phyloP scores from a whole-genome alignment of 2,329 filamentous ascomycete genomes.

The Epichloe gansuensis region DNA sequence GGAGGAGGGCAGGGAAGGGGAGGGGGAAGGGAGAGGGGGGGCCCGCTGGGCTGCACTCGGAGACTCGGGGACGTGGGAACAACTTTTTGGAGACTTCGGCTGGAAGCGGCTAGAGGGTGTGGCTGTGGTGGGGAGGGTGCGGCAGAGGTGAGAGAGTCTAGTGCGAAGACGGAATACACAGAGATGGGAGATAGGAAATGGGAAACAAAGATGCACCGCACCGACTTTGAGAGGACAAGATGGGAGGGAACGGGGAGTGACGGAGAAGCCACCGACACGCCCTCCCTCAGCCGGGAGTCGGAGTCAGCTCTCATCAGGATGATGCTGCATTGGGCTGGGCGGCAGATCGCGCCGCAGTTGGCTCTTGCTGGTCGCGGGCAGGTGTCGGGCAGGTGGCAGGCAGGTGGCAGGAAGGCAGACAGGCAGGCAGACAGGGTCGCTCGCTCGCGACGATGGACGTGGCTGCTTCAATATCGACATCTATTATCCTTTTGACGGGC shows the following conservation, averaged over 20 bases:
- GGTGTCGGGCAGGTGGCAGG: too few relatives aligned
- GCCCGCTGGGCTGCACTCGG: neutral
- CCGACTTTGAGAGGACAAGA: too few relatives aligned
- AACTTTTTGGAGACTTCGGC: neutral
- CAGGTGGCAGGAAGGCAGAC: too few relatives aligned
- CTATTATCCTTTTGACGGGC: too few relatives aligned
- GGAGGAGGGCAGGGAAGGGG: neutral
- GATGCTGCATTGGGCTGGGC: too few relatives aligned
- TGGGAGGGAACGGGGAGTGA: neutral
- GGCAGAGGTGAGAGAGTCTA: neutral
- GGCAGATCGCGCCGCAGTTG: too few relatives aligned
- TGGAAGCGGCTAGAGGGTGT: slow-evolving; percentile 3
- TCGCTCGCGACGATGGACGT: too few relatives aligned
- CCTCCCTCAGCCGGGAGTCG: neutral
- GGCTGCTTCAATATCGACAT: too few relatives aligned
- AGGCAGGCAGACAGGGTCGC: too few relatives aligned
- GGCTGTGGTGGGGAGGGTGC: neutral
- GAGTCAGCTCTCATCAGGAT: too few relatives aligned
- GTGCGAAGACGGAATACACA: neutral
- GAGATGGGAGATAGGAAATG: neutral
- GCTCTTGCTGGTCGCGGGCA: too few relatives aligned
- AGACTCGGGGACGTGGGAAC: neutral
- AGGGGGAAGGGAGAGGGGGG: neutral
- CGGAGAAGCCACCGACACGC: neutral
- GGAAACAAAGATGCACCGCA: neutral